A percentile compares a stretch with the other conserved stretches of the same genome.
Conservation (phyloP, 1,139 yeast species). For the Arxiozyma slooffiae region DNA sequence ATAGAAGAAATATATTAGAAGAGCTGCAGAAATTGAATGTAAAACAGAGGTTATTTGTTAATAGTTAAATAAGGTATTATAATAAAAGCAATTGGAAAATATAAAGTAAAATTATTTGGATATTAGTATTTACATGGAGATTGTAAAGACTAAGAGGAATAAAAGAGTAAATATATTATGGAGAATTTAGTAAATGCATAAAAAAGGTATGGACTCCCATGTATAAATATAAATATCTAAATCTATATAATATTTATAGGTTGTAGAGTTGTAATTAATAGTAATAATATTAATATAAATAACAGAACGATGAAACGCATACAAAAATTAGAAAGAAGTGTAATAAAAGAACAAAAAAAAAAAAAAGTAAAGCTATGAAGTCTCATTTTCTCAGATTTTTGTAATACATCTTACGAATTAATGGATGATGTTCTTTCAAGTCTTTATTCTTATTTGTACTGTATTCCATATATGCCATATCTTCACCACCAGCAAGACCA, state of each 20-base stretch:
- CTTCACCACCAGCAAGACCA: slow-evolving; percentile 97
- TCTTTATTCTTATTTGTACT: slow-evolving; percentile 81
- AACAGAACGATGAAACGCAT: background rate
- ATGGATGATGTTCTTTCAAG: slow-evolving; percentile 64
- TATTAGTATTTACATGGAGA: background rate
- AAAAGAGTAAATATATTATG: background rate
- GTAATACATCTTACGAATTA: slow-evolving; percentile 70
- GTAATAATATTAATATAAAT: background rate
- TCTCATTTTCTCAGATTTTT: slow-evolving; percentile 41
- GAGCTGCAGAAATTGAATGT: slow-evolving; percentile 7
- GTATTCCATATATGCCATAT: slow-evolving; percentile 96
- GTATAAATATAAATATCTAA: background rate
- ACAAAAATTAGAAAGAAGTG: background rate
- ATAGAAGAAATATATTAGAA: slow-evolving; percentile 33
- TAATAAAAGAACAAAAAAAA: background rate
- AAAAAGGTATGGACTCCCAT: background rate
- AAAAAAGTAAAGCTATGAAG: background rate
- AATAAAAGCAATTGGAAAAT: no score
- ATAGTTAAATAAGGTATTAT: no score
- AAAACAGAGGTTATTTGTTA: background rate
- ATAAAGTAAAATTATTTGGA: no score
- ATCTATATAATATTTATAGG: background rate
- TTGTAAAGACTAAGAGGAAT: background rate
- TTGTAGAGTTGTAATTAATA: slow-evolving; percentile 1
- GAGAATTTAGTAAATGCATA: background rate